Evolutionary conservation across 2,329 filamentous ascomycete species (phyloP).

Genomic region (Epichloe elymi): DNA sequence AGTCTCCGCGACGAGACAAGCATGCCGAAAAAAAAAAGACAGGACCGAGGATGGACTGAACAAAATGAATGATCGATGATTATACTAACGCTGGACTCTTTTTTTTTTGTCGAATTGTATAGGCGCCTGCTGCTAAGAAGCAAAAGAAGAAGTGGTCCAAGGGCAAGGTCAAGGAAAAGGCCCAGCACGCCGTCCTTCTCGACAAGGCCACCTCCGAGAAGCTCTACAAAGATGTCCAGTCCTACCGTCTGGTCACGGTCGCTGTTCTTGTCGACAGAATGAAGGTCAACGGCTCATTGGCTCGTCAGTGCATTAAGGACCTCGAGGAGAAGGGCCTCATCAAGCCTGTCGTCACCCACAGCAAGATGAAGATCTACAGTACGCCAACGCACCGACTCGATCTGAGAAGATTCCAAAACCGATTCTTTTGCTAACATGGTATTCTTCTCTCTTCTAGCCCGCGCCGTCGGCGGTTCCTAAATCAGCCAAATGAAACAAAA

Average conservation of each 20-base stretch:
- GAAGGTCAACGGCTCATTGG: constrained; percentile 99
- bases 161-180: constrained; percentile 97
- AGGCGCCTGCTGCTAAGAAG: constrained; percentile 36
- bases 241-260: constrained; percentile 98
- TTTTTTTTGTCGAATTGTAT: constrained; percentile 1
- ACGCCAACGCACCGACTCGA: constrained; percentile 20
- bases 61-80: constrained; percentile 10
- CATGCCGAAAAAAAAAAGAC: neutral
- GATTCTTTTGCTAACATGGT: neutral
- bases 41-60: neutral
- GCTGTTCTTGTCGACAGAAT: constrained; percentile 97
- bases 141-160: constrained; percentile 41
- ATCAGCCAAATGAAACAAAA: constrained; percentile 18
- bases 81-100: constrained; percentile 3
- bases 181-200: constrained; percentile 96
- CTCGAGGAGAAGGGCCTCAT: constrained; percentile 97
- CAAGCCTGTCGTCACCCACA: constrained; percentile 94
- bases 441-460: constrained; percentile 32
- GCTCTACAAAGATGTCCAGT: constrained; percentile 99
- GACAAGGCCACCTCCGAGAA: constrained; percentile 96
- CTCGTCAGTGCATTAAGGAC: constrained; percentile 76
- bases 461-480: constrained; percentile 43
- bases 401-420: neutral
- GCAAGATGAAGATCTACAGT: constrained; percentile 98
- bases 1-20: neutral